These are phyloP conservation scores for Skeletonema marinoi DNA, from an alignment of 108 stramenopile genomes.

Conservation along the genomic window DNA sequence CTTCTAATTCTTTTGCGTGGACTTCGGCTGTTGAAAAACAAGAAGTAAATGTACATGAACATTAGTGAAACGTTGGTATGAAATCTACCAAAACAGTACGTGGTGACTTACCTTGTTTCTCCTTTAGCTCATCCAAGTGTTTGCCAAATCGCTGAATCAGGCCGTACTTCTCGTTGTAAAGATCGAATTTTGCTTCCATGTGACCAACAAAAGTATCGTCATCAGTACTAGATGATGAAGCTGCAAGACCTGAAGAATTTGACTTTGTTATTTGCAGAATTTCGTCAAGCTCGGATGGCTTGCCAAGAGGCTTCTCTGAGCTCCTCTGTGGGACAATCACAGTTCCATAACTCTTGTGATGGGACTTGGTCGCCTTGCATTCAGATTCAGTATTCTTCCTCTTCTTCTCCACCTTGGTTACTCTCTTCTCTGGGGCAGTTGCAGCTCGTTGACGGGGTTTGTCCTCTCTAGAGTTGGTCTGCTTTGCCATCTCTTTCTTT, in stretches of 20 bases:
- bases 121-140: not conserved
- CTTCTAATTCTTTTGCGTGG: not conserved
- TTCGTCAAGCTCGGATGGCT: no score
- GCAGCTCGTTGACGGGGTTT: not conserved
- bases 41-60: not conserved
- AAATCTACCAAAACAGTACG: not conserved
- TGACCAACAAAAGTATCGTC: not conserved
- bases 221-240: not conserved
- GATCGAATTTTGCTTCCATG: not conserved
- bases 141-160: not conserved
- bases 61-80: not conserved
- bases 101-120: not conserved
- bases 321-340: no score
- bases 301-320: no score
- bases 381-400: no score
- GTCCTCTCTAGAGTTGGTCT: not conserved
- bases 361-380: no score
- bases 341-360: no score
- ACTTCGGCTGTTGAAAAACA: not conserved
- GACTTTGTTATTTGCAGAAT: no score
- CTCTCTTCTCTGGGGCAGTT: not conserved
- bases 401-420: no score
- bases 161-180: not conserved
- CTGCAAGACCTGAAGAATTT: not conserved
- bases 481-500: not conserved